Base-by-base conservation (phyloP, 192 early-diverging fungal species). In the Gaertneriomyces semiglobifer region DNA sequence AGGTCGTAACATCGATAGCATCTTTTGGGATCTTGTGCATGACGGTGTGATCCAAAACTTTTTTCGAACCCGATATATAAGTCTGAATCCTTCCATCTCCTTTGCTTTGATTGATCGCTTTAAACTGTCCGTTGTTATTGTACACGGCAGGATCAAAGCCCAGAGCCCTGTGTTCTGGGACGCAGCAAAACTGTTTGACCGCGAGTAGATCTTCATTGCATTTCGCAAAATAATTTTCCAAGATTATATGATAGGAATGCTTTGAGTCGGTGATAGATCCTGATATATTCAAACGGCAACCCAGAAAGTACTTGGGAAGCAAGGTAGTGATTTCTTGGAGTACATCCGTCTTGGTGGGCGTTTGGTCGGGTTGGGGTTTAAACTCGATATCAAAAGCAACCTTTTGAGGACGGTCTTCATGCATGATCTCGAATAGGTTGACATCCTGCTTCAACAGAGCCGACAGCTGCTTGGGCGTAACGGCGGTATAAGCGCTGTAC, bases 171-270 rank as follows among this genome's bases (percentile, higher is more conserved):
- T 60, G 48, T 60, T 48, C n/a, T n/a, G n/a, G n/a, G n/a, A n/a
- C n/a, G n/a, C n/a, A n/a, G n/a, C n/a, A n/a, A n/a, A n/a, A n/a
- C n/a, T n/a, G n/a, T n/a, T n/a, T n/a, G n/a, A n/a, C n/a, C n/a
- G n/a, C n/a, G n/a, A n/a, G n/a, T n/a, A n/a, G n/a, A n/a, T n/a
- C n/a, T n/a, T n/a, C n/a, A n/a, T n/a, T n/a, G n/a, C n/a, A n/a
- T n/a, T n/a, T n/a, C n/a, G 66, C 66, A 52, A 47, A 61, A 45
- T 68, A 68, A 43, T 68, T 68, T 48, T 8, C 20, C 33, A 68
- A 51, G 33, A 52, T 61, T 6, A 68, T 61, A 45, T 68, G 66
- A 4, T 6, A 20, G 11, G 58, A 60, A n/a, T n/a, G n/a, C n/a
- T n/a, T n/a, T n/a, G n/a, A n/a, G n/a, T n/a, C n/a, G n/a, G n/a